phyloP scores from a whole-genome alignment of 306 rosid species.

The Astragalus glycyphyllos region DNA sequence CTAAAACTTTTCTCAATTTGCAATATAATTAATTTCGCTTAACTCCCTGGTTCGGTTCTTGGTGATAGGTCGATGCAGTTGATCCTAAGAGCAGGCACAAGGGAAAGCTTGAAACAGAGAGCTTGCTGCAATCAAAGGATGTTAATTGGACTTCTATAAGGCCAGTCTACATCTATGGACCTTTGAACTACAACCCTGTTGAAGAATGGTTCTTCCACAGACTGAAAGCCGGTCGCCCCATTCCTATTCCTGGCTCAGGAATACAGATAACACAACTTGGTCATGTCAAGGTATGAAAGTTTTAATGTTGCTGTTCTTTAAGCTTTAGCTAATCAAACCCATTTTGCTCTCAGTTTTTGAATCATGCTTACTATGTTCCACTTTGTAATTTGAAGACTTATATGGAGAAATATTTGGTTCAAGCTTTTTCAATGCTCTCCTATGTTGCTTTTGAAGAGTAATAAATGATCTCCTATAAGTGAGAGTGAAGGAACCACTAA shows the following conservation, averaged over 20 bases:
- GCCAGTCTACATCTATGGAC: slow-evolving; percentile 97
- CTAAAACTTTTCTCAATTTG: background rate
- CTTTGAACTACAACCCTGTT: slow-evolving; percentile 94
- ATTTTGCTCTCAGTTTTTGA: no score
- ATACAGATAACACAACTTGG: slow-evolving; percentile 91
- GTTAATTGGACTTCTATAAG: slow-evolving; percentile 95
- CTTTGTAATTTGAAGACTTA: no score
- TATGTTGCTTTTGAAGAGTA: slow-evolving; percentile 8
- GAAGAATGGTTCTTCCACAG: slow-evolving; percentile 99
- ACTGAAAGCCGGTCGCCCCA: slow-evolving; percentile 95
- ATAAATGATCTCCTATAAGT: background rate
- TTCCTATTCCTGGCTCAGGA: slow-evolving; percentile 92
- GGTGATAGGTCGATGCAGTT: slow-evolving; percentile 76
- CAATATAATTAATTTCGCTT: background rate
- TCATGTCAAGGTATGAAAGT: slow-evolving; percentile 74
- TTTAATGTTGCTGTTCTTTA: no score
- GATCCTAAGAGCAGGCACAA: slow-evolving; percentile 99
- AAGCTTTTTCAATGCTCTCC: background rate
- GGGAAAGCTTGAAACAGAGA: slow-evolving; percentile 99
- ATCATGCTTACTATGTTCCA: no score
- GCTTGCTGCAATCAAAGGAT: slow-evolving; percentile 67
- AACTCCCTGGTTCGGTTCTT: slow-evolving; percentile 21
- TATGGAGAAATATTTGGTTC: no score
- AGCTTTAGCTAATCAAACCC: no score
- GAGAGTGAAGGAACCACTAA: background rate